Base-by-base conservation (phyloP, 164 flowering plant species). In the Tinospora cordifolia region DNA sequence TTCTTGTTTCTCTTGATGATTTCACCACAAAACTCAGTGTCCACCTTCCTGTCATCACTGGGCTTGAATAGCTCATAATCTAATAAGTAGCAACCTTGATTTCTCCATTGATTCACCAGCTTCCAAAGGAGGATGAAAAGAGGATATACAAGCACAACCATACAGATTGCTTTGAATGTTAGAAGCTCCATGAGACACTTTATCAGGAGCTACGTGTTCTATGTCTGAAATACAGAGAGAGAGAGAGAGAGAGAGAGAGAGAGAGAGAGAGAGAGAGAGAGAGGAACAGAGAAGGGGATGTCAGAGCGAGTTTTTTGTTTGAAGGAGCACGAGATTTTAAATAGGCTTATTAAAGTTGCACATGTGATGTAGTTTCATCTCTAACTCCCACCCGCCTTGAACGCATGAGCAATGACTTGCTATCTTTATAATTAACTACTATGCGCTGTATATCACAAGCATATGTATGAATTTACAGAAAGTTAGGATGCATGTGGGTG, bases 51-150 rank as follows among this genome's bases (percentile, higher is more conserved):
- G 24, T 82, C 83, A 8, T 84, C 84, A 0, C 76, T 41, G 1
- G 86, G 76, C 70, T 82, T 83, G 76, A 76, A 85, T 75, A 88
- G 84, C 65, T 82, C 85, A 22, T 87, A 87, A 6, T 73, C 70
- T 13, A 87, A 17, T 70, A 87, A 71, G 67, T 83, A 87, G 76
- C 88, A 85, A 57, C 62, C 17, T 39, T 78, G 84, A 51, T 71
- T 66, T 70, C 77, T 82, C 75, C 71, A 15, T 59, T 72, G 66
- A 14, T 59, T 62, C 24, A 62, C 22, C 9, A 74, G 13, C 26
- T 67, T 71, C 58, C 36, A 65, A 11, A 79, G 57, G 44, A 76
- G 68, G 60, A 68, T 47, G 22, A 69, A 19, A 19, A 17, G 21
- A 51, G 73, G 19, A 67, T 2, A 54, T 60, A 68, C 26, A 17